Base-by-base conservation (phyloP, 2,329 filamentous ascomycete genomes). In the Sarocladiaceae sp. region DNA sequence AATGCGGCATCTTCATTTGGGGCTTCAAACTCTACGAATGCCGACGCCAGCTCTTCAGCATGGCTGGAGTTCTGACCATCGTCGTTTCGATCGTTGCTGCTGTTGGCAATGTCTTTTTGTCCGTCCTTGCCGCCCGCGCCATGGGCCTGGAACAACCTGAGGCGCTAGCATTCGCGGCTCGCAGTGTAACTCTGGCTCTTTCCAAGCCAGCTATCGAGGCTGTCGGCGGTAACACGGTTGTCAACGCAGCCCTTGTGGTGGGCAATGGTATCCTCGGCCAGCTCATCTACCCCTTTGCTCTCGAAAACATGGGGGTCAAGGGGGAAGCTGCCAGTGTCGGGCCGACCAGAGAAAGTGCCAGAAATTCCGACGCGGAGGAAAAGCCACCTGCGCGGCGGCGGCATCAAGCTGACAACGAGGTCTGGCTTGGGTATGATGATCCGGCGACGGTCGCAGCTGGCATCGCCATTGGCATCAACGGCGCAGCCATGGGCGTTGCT, bases 401-500 rank as follows among this genome's bases (percentile, higher is more conserved):
- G 18, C 10, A 6, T 39, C 26, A 27, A 32, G 9, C 15, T 27
- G 6, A 19, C 42, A 10, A 23, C 45, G 12, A 13, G 3, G n/a
- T 11, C 7, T 23, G 6, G 33, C 11, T 26, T 2, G 16, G 4
- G 16, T 58, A 60, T 15, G 61, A 65, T 44, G 56, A 49, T 11
- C 43, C 67, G 0, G 46, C 56, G 2, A 69, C 63, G 0, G 66
- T 78, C 2, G 74, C 73, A 1, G 62, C 69, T 0, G 76, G 76
- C 27, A 65, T 75, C 27, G 65, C 73, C 0, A 66, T 78, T 40
- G 76, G 76, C 3, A 70, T 79, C 60, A 80, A 80, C 50, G 74
- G 74, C 1, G 75, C 75, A 0, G 76, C 76, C 3, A 78, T 80
- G 74, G 76, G 76, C 2, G 76, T 76, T 0, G 68, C 76, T 1